A percentile compares a stretch with the other conserved stretches of the same genome.
phyloP scores from a whole-genome alignment of 148 eudicot genomes.

The Silene latifolia region DNA sequence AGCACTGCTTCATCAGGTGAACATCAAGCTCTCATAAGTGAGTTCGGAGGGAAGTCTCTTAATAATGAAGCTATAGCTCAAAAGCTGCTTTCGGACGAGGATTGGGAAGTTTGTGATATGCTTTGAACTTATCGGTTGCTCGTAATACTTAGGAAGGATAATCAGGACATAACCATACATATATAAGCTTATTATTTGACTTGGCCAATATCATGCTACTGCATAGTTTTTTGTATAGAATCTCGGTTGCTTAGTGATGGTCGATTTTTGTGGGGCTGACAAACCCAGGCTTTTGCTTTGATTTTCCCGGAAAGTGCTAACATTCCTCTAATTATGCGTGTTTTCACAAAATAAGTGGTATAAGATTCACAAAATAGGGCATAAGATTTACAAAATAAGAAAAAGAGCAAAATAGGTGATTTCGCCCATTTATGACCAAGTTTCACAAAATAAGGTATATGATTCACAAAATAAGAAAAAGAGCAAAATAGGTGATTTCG shows the following conservation, averaged over 20 bases:
- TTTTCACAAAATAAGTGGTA: no score
- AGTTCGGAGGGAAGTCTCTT: constrained; percentile 21
- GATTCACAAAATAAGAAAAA: no score
- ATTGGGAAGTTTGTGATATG: constrained; percentile 62
- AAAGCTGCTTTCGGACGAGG: constrained; percentile 50
- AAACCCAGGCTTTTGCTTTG: not conserved
- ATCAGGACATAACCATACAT: not conserved
- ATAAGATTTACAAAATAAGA: no score
- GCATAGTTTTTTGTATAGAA: constrained; percentile 15
- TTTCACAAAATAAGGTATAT: no score
- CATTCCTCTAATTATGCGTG: no score
- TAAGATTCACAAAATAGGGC: no score
- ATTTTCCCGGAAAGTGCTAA: not conserved
- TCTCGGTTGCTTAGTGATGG: not conserved
- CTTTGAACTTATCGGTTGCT: not conserved
- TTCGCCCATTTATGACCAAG: no score
- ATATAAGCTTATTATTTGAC: not conserved
- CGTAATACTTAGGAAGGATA: constrained; percentile 6
- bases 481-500: no score
- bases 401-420: no score
- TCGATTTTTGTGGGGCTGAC: not conserved
- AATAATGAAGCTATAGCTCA: constrained; percentile 7
- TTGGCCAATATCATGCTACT: not conserved
- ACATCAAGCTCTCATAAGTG: constrained; percentile 22
- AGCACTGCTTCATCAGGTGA: constrained; percentile 19